Percentiles rank a stretch among this genome's conserved stretches.
Conservation (phyloP, 2,329 filamentous ascomycete genomes). For the Sclerotinia subarctica region DNA sequence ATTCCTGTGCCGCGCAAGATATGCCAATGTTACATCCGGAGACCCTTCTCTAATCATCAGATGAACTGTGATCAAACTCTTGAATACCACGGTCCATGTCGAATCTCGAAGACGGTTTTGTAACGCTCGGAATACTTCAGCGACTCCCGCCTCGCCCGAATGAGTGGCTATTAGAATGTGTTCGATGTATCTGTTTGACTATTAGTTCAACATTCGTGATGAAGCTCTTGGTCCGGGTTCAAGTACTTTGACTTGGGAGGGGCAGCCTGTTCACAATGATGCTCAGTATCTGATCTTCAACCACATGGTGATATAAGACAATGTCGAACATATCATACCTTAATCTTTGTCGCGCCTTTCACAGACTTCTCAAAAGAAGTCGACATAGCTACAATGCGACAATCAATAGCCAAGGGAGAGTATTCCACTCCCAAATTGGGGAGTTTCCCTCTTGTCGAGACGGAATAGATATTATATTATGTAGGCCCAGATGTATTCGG, state of each 20-base stretch:
- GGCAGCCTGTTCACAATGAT: slow-evolving; percentile 61
- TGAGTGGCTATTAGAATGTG: slow-evolving; percentile 95
- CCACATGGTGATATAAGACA: slow-evolving; percentile 3
- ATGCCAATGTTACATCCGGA: slow-evolving; percentile 81
- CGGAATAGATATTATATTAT: slow-evolving; percentile 2
- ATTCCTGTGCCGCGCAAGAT: slow-evolving; percentile 77
- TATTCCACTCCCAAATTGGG: slow-evolving; percentile 15
- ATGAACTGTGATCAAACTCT: slow-evolving; percentile 91
- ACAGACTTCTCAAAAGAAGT: slow-evolving; percentile 98
- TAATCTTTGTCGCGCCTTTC: slow-evolving; percentile 97
- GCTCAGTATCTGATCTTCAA: slow-evolving; percentile 22
- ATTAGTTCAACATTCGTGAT: slow-evolving; percentile 26
- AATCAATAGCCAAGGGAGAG: slow-evolving; percentile 17
- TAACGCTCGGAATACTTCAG: slow-evolving; percentile 89
- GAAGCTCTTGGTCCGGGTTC: slow-evolving; percentile 5
- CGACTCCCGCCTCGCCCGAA: slow-evolving; percentile 89
- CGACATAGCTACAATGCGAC: slow-evolving; percentile 53
- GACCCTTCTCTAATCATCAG: slow-evolving; percentile 97
- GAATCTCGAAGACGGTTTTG: slow-evolving; percentile 88
- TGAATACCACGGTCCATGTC: slow-evolving; percentile 99
- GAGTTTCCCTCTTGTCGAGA: slow-evolving; percentile 12
- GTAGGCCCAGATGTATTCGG: slow-evolving; percentile 7
- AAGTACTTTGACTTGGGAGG: slow-evolving; percentile 94
- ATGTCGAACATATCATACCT: slow-evolving; percentile 53
- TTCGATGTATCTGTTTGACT: slow-evolving; percentile 60